Percentiles rank a stretch among this genome's conserved stretches.
Evolutionary conservation across 768 basidiomycete species (phyloP).

Genomic region (Dioszegia hungarica): DNA sequence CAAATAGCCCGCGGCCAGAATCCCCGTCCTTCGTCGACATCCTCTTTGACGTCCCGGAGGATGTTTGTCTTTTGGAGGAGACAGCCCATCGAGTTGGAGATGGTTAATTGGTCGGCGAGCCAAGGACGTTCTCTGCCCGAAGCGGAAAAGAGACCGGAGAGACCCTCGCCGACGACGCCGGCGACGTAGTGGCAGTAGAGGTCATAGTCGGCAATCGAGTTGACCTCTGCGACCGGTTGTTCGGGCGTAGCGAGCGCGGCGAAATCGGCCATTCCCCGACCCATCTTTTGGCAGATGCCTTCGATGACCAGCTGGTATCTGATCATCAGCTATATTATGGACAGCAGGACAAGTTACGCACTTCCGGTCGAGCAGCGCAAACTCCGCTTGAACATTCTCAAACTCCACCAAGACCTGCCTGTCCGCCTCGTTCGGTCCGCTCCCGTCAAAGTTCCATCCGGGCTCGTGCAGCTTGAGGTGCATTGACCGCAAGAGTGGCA

Average conservation of each 20-base stretch:
- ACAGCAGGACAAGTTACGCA: constrained; percentile 43
- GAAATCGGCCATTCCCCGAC: constrained; percentile 90
- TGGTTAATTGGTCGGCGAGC: constrained; percentile 73
- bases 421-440: constrained; percentile 83
- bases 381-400: constrained; percentile 71
- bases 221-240: constrained; percentile 56
- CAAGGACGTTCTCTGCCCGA: constrained; percentile 73
- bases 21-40: constrained; percentile 71
- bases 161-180: constrained; percentile 92
- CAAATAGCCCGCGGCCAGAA: constrained; percentile 97
- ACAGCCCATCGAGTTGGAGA: constrained; percentile 91
- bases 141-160: constrained; percentile 79
- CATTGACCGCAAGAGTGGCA: constrained; percentile 75
- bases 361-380: constrained; percentile 64
- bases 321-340: background rate
- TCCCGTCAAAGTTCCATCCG: constrained; percentile 80
- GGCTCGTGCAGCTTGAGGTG: constrained; percentile 71
- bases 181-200: constrained; percentile 99
- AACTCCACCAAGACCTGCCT: constrained; percentile 78
- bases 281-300: constrained; percentile 82
- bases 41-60: constrained; percentile 90
- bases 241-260: constrained; percentile 73
- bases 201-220: constrained; percentile 79
- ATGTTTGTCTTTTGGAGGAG: constrained; percentile 98
- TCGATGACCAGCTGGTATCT: constrained; percentile 71